Evolutionary conservation across 2,329 filamentous ascomycete genomes (phyloP).

Genomic region (Hortaea sp.): DNA sequence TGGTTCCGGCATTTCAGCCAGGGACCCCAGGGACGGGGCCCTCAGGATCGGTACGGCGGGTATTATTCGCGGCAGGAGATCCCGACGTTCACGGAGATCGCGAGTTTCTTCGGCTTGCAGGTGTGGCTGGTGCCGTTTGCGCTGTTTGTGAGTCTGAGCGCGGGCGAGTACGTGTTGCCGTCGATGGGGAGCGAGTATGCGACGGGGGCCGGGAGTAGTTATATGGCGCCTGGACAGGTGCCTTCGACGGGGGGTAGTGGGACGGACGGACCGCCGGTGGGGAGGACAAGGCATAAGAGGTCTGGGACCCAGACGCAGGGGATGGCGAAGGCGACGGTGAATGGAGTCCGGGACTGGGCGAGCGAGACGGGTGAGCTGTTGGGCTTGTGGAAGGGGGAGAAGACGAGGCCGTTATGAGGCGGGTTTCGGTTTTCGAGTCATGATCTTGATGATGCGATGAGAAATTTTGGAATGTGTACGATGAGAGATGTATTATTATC

Average conservation of each 20-base stretch:
- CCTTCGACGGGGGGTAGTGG: slow-evolving; percentile 15
- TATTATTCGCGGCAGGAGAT: slow-evolving; percentile 36
- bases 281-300: slow-evolving; percentile 34
- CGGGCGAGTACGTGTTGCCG: slow-evolving; percentile 88
- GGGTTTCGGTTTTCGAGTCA: not conserved
- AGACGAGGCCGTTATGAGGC: slow-evolving; percentile 35
- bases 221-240: slow-evolving; percentile 34
- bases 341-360: slow-evolving; percentile 55
- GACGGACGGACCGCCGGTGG: slow-evolving; percentile 35
- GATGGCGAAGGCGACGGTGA: slow-evolving; percentile 50
- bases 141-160: slow-evolving; percentile 86
- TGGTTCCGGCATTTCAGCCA: slow-evolving; percentile 91
- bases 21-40: slow-evolving; percentile 29
- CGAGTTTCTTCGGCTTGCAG: slow-evolving; percentile 89
- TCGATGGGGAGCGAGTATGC: slow-evolving; percentile 75
- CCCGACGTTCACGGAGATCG: slow-evolving; percentile 86
- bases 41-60: slow-evolving; percentile 52
- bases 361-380: slow-evolving; percentile 50
- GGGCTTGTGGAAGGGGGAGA: slow-evolving; percentile 52
- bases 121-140: slow-evolving; percentile 96
- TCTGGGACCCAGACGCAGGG: slow-evolving; percentile 40
- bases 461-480: no score
- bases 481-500: no score
- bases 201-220: slow-evolving; percentile 46
- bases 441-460: no score